Evolutionary conservation across 2,329 filamentous ascomycete genomes (phyloP).

Genomic region (Coccinonectria pachysandricola): DNA sequence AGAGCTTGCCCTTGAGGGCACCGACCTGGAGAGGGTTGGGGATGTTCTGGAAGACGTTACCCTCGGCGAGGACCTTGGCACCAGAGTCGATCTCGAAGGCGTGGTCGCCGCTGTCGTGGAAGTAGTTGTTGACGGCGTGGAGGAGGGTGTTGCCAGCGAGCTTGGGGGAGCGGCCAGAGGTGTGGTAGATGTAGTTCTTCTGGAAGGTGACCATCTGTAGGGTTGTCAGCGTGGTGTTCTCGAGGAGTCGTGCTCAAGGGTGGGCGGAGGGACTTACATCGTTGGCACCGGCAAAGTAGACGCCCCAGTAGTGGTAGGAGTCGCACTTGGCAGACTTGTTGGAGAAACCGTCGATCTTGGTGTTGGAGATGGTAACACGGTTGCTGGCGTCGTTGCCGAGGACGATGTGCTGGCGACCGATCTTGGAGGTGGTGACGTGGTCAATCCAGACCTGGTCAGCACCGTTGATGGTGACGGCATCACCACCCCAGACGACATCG

Average conservation of each 20-base stretch:
- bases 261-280: slow-evolving; percentile 24
- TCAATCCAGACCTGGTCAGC: slow-evolving; percentile 36
- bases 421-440: slow-evolving; percentile 41
- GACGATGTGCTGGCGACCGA: slow-evolving; percentile 48
- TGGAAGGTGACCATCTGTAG: slow-evolving; percentile 36
- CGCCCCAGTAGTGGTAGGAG: slow-evolving; percentile 45
- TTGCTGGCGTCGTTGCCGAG: slow-evolving; percentile 38
- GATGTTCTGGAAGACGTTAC: slow-evolving; percentile 45
- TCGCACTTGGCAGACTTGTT: slow-evolving; percentile 45
- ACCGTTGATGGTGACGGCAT: slow-evolving; percentile 40
- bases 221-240: neutral
- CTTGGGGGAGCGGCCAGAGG: slow-evolving; percentile 44
- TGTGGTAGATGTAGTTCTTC: slow-evolving; percentile 48
- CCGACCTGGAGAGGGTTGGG: slow-evolving; percentile 28
- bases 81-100: slow-evolving; percentile 38
- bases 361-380: slow-evolving; percentile 49
- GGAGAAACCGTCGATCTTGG: slow-evolving; percentile 42
- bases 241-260: neutral
- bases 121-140: slow-evolving; percentile 52
- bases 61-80: slow-evolving; percentile 39
- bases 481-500: slow-evolving; percentile 46
- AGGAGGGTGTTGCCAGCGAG: slow-evolving; percentile 41
- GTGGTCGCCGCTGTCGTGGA: slow-evolving; percentile 40
- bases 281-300: slow-evolving; percentile 42
- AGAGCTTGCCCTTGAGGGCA: slow-evolving; percentile 1